phyloP scores from a whole-genome alignment of 148 eudicot species.

The Drosera capensis region DNA sequence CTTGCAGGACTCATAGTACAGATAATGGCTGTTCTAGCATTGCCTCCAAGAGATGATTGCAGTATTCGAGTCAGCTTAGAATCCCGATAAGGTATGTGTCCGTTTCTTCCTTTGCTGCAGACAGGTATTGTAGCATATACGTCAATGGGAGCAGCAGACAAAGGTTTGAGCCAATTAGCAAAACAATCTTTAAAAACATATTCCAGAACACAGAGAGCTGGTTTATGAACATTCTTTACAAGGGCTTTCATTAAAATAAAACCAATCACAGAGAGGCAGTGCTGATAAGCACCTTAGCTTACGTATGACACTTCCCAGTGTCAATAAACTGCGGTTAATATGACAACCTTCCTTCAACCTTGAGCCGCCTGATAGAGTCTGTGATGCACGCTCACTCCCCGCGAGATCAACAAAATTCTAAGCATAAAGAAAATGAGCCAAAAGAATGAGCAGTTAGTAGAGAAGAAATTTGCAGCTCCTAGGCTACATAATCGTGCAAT shows the following conservation, averaged over 20 bases:
- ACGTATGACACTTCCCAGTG: slow-evolving; percentile 89
- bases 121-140: slow-evolving; percentile 5
- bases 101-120: slow-evolving; percentile 75
- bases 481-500: neutral
- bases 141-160: slow-evolving; percentile 3
- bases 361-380: slow-evolving; percentile 79
- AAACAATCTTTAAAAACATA: no score
- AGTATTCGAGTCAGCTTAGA: slow-evolving; percentile 92
- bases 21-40: slow-evolving; percentile 89
- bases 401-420: slow-evolving; percentile 98
- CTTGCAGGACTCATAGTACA: slow-evolving; percentile 98
- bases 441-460: neutral
- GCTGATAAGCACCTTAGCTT: slow-evolving; percentile 59
- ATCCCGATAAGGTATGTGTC: slow-evolving; percentile 91
- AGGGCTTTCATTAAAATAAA: neutral
- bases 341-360: slow-evolving; percentile 95
- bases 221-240: no score
- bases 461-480: neutral
- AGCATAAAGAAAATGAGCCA: slow-evolving; percentile 3
- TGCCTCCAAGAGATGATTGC: slow-evolving; percentile 88
- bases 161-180: neutral
- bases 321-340: slow-evolving; percentile 86
- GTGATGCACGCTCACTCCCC: slow-evolving; percentile 98
- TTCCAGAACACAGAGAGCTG: no score
- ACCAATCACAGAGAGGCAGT: neutral